These are phyloP conservation scores for Keithomyces neogunnii DNA, from an alignment of 2,329 filamentous ascomycete species.

Conservation along the genomic window DNA sequence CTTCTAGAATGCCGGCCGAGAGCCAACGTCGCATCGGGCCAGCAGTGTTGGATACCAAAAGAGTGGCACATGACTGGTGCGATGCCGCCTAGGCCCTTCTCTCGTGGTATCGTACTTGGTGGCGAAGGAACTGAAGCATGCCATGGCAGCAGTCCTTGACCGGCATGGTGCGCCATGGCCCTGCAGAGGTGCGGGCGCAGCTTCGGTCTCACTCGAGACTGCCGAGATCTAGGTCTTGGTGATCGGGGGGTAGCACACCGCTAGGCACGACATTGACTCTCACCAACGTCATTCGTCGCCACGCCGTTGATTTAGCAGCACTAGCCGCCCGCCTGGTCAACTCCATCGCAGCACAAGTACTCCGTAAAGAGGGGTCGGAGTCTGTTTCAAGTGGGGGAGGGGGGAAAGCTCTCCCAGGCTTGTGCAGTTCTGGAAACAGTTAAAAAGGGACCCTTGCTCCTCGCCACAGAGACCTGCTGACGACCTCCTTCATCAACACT, in stretches of 20 bases:
- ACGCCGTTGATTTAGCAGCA: not conserved
- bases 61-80: too few species aligned
- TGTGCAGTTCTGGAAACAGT: not conserved
- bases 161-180: too few species aligned
- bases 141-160: too few species aligned
- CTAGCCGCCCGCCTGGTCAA: not conserved
- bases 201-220: not conserved
- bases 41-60: too few species aligned
- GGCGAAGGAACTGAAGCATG: too few species aligned
- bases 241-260: not conserved
- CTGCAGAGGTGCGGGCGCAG: too few species aligned
- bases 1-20: too few species aligned
- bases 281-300: conserved; percentile 7
- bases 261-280: not conserved
- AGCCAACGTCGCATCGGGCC: too few species aligned
- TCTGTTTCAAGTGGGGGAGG: not conserved
- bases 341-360: not conserved
- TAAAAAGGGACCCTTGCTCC: not conserved
- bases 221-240: not conserved
- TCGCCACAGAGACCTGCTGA: not conserved
- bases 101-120: too few species aligned
- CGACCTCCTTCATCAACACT: not conserved
- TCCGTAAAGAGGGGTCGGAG: not conserved
- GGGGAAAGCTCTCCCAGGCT: not conserved
- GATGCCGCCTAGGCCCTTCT: too few species aligned